Evolutionary conservation across 2,329 filamentous ascomycete species (phyloP), one percentile per base, ranked within the genome.

Genomic region (Pestalotiopsis sp.): DNA sequence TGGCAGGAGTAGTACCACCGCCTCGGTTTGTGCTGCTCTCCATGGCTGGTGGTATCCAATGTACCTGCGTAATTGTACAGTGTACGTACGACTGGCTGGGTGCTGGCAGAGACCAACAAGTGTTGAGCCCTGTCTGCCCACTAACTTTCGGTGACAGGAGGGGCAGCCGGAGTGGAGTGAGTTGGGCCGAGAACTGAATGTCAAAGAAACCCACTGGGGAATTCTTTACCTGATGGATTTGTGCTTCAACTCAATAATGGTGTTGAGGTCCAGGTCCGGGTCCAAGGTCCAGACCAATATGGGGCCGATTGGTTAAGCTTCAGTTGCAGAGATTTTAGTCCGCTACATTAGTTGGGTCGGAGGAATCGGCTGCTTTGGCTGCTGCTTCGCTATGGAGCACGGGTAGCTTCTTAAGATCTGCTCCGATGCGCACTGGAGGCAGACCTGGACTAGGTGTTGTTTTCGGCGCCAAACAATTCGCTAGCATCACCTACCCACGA

Each of bases 1-100:
- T 73, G 56, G 71, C 73, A 61, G 67, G 64, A 57, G 71, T 72
- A 63, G 57, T 67, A 49, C 57, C 57, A 31, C 59, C 61, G 17
- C 27, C 64, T 49, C 62, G 69, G 67, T 65, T 70, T n/a, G 69
- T 61, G 66, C 56, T 67, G 64, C 49, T 67, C 36, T 68, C 63
- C 64, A 67, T 69, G 12, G 49, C 12, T 57, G 14, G n/a, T n/a
- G 31, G 31, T 36, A 36, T 36, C 31, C 31, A 36, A 36, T 36
- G 31, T 36, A 36, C 31, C 31, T 36, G 12, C 36, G 62, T 27
- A 13, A 27, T 14, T 49, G 39, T 13, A 41, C 12, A 23, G 9
- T 45, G 25, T 45, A n/a, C 25, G 41, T 31, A 41, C 45, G n/a
- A 64, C 41, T 45, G 41, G 7, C 13, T 49, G 13, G 41, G 41